Conservation (phyloP, 2,329 filamentous ascomycete genomes). For the Penicillium sp. region DNA sequence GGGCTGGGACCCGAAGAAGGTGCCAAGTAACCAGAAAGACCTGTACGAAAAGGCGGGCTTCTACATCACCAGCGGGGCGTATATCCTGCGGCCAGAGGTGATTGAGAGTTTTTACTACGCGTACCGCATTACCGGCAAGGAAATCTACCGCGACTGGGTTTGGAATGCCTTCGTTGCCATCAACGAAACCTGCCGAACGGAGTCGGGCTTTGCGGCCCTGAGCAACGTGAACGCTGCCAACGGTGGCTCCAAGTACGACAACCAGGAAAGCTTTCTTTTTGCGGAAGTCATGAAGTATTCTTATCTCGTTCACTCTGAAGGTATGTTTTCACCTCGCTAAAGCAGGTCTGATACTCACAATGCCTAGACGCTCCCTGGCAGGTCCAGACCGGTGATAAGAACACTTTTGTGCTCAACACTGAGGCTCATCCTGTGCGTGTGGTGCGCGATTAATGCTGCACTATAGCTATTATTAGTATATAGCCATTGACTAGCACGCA, state of each 20-base stretch:
- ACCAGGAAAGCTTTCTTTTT: slow-evolving; percentile 83
- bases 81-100: slow-evolving; percentile 72
- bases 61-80: slow-evolving; percentile 58
- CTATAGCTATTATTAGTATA: slow-evolving; percentile 1
- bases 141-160: slow-evolving; percentile 73
- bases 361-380: slow-evolving; percentile 55
- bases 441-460: slow-evolving; percentile 3
- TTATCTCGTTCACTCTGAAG: slow-evolving; percentile 61
- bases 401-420: slow-evolving; percentile 59
- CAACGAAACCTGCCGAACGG: slow-evolving; percentile 56
- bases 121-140: slow-evolving; percentile 69
- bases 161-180: slow-evolving; percentile 72
- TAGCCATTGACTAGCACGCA: slow-evolving; percentile 3
- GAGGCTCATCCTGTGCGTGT: slow-evolving; percentile 53
- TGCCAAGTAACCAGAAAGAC: slow-evolving; percentile 44
- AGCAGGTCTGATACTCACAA: slow-evolving; percentile 7
- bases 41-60: slow-evolving; percentile 67
- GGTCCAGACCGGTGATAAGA: slow-evolving; percentile 44
- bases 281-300: slow-evolving; percentile 82
- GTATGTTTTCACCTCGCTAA: slow-evolving; percentile 16
- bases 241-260: slow-evolving; percentile 60
- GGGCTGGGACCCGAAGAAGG: slow-evolving; percentile 52
- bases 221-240: slow-evolving; percentile 57
- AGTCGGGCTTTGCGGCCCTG: slow-evolving; percentile 62
- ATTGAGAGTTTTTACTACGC: slow-evolving; percentile 84